phyloP scores from a whole-genome alignment of 352 stramenopile genomes.

The Globisporangium parvum region DNA sequence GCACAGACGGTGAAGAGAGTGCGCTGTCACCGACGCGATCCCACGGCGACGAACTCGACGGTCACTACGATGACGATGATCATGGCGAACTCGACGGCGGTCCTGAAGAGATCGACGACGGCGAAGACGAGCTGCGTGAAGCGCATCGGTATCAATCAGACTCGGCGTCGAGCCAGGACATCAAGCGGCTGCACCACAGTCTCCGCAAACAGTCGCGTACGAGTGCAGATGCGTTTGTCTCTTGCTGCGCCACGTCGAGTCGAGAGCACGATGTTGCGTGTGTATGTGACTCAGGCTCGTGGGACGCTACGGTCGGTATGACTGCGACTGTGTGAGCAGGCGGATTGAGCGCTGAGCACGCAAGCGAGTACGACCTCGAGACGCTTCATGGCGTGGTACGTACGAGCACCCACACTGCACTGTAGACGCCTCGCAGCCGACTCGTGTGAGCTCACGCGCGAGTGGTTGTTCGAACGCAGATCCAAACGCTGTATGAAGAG shows the following conservation, averaged over 20 bases:
- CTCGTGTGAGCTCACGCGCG: background rate
- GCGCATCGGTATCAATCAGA: slow-evolving; percentile 20
- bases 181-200: slow-evolving; percentile 49
- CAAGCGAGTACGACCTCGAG: slow-evolving; percentile 43
- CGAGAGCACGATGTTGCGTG: no score
- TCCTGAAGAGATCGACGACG: slow-evolving; percentile 13
- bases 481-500: slow-evolving; percentile 93
- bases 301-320: background rate
- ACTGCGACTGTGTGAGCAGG: slow-evolving; percentile 10
- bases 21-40: slow-evolving; percentile 11
- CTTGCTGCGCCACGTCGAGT: background rate
- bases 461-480: slow-evolving; percentile 17
- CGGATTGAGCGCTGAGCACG: slow-evolving; percentile 17
- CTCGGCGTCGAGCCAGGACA: slow-evolving; percentile 53
- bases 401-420: no score
- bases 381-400: slow-evolving; percentile 60
- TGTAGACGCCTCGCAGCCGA: background rate
- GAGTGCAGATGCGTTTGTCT: no score
- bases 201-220: slow-evolving; percentile 46
- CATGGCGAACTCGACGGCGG: slow-evolving; percentile 19
- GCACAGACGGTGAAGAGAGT: slow-evolving; percentile 28
- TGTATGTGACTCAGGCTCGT: background rate
- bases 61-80: slow-evolving; percentile 13
- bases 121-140: slow-evolving; percentile 14
- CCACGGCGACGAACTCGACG: slow-evolving; percentile 15